A percentile compares a stretch with the other conserved stretches of the same genome.
Evolutionary conservation across 2,329 filamentous ascomycete genomes (phyloP).

Genomic region (Fusarium gaditjirri): DNA sequence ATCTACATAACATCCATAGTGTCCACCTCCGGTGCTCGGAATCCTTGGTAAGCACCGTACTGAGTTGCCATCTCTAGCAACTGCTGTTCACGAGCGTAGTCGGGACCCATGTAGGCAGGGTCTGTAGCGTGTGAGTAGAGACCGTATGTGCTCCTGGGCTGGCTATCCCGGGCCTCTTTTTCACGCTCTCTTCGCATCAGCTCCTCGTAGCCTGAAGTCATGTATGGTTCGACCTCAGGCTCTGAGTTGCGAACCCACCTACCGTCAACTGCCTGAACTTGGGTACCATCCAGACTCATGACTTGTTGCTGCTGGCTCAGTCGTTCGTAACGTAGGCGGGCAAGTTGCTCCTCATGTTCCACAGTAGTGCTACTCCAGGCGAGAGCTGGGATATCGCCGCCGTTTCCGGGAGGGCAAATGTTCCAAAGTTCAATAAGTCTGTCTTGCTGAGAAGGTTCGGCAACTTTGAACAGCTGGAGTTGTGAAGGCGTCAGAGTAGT

Average conservation of each 20-base stretch:
- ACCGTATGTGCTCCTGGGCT: slow-evolving; percentile 55
- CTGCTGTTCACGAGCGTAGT: slow-evolving; percentile 60
- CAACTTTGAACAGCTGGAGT: slow-evolving; percentile 80
- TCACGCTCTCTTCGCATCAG: slow-evolving; percentile 73
- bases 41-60: slow-evolving; percentile 71
- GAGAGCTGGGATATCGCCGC: slow-evolving; percentile 62
- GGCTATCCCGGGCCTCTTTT: slow-evolving; percentile 47
- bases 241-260: slow-evolving; percentile 58
- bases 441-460: slow-evolving; percentile 75
- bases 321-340: slow-evolving; percentile 67
- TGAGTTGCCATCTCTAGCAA: slow-evolving; percentile 73
- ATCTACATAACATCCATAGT: slow-evolving; percentile 59
- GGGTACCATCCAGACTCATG: slow-evolving; percentile 66
- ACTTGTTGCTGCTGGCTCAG: slow-evolving; percentile 53
- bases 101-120: slow-evolving; percentile 70
- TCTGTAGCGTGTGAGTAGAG: slow-evolving; percentile 70
- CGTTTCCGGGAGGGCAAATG: slow-evolving; percentile 76
- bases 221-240: slow-evolving; percentile 79
- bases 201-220: slow-evolving; percentile 81
- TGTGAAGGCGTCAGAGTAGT: slow-evolving; percentile 77
- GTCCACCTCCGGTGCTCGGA: slow-evolving; percentile 57
- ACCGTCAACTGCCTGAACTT: slow-evolving; percentile 63
- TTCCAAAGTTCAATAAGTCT: slow-evolving; percentile 87
- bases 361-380: slow-evolving; percentile 65
- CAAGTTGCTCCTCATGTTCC: slow-evolving; percentile 69